phyloP scores from a whole-genome alignment of 2,329 filamentous ascomycete species.

The Monosporascus sp. region DNA sequence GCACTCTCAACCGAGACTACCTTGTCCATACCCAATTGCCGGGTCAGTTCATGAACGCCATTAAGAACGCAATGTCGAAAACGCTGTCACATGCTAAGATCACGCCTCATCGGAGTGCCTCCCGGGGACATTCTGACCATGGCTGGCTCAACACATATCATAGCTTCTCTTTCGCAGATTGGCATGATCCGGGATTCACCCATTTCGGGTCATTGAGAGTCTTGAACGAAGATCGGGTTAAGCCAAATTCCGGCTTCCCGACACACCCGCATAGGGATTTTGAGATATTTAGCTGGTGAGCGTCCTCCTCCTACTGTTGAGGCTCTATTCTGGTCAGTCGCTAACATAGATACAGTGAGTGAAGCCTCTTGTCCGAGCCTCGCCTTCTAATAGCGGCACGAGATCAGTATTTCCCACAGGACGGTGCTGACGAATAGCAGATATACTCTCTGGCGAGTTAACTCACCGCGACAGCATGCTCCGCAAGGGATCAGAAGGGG shows the following conservation, averaged over 20 bases:
- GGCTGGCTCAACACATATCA: conserved; percentile 87
- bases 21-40: no score
- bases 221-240: conserved; percentile 83
- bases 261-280: conserved; percentile 82
- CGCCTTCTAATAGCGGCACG: not conserved
- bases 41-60: conserved; percentile 25
- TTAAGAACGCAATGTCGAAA: conserved; percentile 54
- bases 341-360: not conserved
- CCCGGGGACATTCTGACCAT: conserved; percentile 72
- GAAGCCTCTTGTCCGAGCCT: not conserved
- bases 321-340: not conserved
- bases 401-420: not conserved
- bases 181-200: conserved; percentile 61
- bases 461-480: conserved; percentile 86
- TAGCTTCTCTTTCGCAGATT: conserved; percentile 75
- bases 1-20: no score
- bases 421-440: not conserved
- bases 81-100: conserved; percentile 64
- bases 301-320: not conserved
- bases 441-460: conserved; percentile 78
- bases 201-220: conserved; percentile 74
- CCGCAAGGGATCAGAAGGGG: conserved; percentile 58
- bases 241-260: conserved; percentile 69
- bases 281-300: conserved; percentile 70
- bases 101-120: conserved; percentile 64